Evolutionary conservation across 306 rosid genomes (phyloP).

Genomic region (Rubus idaeus): DNA sequence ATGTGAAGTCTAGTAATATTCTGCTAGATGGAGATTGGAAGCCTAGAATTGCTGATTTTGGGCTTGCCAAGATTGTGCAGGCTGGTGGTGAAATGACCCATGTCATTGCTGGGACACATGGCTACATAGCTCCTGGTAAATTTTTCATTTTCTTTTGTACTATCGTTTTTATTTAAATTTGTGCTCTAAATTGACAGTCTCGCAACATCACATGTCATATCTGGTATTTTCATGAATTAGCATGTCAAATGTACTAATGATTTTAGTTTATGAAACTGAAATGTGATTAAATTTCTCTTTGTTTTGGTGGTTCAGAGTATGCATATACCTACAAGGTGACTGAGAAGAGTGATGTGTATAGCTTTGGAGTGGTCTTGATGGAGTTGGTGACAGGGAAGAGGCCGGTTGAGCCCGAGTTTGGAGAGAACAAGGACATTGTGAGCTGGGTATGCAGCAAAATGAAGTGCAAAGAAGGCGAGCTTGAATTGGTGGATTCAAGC

Average conservation of each 20-base stretch:
- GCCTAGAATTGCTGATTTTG: constrained; percentile 91
- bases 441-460: constrained; percentile 58
- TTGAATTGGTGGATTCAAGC: constrained; percentile 56
- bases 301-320: constrained; percentile 51
- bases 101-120: constrained; percentile 80
- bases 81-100: constrained; percentile 64
- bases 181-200: neutral
- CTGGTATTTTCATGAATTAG: too few species aligned
- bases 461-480: constrained; percentile 34
- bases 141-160: neutral
- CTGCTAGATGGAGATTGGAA: constrained; percentile 74
- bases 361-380: constrained; percentile 88
- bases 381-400: constrained; percentile 77
- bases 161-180: neutral
- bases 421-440: constrained; percentile 77
- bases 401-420: constrained; percentile 67
- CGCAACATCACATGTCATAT: neutral
- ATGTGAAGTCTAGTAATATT: constrained; percentile 87
- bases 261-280: constrained; percentile 12
- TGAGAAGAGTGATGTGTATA: constrained; percentile 92
- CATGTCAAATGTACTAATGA: neutral
- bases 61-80: constrained; percentile 76
- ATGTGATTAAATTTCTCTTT: constrained; percentile 25
- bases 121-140: constrained; percentile 91
- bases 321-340: constrained; percentile 75